Conservation (phyloP, 2,329 filamentous ascomycete genomes). For the Neofusicoccum parvum region DNA sequence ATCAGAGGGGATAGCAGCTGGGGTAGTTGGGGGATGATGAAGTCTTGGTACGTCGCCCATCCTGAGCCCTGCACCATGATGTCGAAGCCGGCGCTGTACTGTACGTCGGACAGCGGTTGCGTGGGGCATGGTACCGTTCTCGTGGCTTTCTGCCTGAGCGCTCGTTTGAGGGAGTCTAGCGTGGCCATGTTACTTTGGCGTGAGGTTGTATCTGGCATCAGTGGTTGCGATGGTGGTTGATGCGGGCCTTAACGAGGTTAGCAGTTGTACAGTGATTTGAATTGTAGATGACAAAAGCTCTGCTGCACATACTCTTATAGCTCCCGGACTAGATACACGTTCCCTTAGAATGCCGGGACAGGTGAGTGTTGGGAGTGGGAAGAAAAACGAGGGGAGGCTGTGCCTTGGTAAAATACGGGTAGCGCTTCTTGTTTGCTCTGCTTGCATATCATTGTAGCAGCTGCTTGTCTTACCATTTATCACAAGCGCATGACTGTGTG, state of each 20-base stretch:
- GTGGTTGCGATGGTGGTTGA: conserved; percentile 22
- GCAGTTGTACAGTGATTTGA: conserved; percentile 22
- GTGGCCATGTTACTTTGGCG: conserved; percentile 43
- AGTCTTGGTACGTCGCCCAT: conserved; percentile 50
- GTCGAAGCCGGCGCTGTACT: conserved; percentile 55
- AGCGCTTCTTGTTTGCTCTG: too few species aligned
- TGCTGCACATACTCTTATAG: too few species aligned
- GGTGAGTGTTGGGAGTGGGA: too few species aligned
- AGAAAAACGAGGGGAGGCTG: too few species aligned
- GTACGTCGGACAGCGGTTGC: conserved; percentile 47
- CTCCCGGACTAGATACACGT: too few species aligned
- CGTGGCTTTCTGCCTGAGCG: conserved; percentile 39
- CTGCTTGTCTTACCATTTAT: too few species aligned
- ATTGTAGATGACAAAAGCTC: conserved; percentile 20
- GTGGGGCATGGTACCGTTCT: conserved; percentile 27
- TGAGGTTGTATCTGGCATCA: conserved; percentile 22
- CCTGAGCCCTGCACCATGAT: conserved; percentile 41
- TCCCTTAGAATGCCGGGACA: too few species aligned
- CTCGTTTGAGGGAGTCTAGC: conserved; percentile 47
- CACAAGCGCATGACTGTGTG: too few species aligned
- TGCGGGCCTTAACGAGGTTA: conserved; percentile 23
- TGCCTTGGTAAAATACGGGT: too few species aligned
- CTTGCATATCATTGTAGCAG: too few species aligned
- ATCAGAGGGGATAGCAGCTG: conserved; percentile 46
- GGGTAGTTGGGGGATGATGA: conserved; percentile 55